Base-by-base conservation (phyloP, 345 rosid species). In the Sonneratia alba region DNA sequence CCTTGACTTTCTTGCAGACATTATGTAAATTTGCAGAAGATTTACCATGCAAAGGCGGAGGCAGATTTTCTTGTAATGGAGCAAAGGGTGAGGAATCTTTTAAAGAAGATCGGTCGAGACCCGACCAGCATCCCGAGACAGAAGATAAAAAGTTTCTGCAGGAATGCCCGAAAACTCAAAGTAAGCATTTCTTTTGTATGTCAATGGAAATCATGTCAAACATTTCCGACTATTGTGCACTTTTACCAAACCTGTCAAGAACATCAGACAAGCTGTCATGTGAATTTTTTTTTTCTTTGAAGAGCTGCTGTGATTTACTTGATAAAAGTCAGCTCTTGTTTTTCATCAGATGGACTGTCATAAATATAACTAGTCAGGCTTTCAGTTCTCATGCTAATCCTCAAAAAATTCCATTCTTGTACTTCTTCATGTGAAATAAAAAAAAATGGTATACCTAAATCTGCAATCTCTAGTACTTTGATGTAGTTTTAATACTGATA, bases 21-120 rank as follows among this genome's bases (percentile, higher is more conserved):
- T 42, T 94, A 94, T 79, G 87, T 94, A 68, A 83, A 81, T 81
- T 79, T 94, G 80, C 98, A 94, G 85, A 91, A 88, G 82, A 85
- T 90, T 75, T 94, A 90, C 80, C 91, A 80, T 79, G 92, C 86
- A 27, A 94, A 94, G 85, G 96, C 98, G 21, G 99, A 95, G 85
- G 90, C 91, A 66, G 97, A 95, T 84, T 88, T 80, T 82, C 88
- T 80, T 81, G 83, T 81, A 70, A 78, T 92, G 80, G 93, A 87
- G 86, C 84, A 84, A 75, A 82, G 88, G 40, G 89, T 85, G 73
- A 82, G 75, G 77, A 78, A 76, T 74, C 84, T 86, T 78, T 79
- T 87, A 71, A 90, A 87, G 85, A 87, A 85, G 78, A 82, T 85
- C 49, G 97, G 99, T 61, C 83, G 91, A 80, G 91, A 92, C 73